phyloP scores from a whole-genome alignment of 2,329 filamentous ascomycete genomes.

The Colletotrichum magnum region DNA sequence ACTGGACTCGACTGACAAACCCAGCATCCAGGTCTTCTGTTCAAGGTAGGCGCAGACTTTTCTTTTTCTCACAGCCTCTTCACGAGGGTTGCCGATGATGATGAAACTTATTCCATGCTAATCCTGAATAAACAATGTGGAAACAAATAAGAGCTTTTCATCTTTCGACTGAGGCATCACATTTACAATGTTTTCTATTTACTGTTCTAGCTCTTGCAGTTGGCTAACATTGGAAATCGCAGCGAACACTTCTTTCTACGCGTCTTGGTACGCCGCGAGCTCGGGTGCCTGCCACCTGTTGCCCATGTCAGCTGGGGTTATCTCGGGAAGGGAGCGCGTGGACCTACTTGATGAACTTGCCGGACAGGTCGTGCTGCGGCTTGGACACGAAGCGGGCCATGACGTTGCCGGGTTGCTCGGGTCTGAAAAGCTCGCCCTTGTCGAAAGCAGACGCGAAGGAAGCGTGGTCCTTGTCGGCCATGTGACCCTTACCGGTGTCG shows the following conservation, averaged over 20 bases:
- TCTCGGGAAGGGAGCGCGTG: too few species aligned
- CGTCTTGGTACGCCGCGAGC: constrained; percentile 66
- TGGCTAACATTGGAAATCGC: constrained; percentile 42
- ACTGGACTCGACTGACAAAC: constrained; percentile 9
- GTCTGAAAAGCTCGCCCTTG: constrained; percentile 80
- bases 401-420: constrained; percentile 87
- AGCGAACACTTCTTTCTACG: constrained; percentile 33
- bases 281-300: constrained; percentile 67
- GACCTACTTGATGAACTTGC: constrained; percentile 79
- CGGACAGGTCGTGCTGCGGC: constrained; percentile 77
- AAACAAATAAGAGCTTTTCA: constrained; percentile 83
- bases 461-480: constrained; percentile 71
- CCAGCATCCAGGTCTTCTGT: background rate
- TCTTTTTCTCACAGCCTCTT: constrained; percentile 41
- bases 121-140: constrained; percentile 78
- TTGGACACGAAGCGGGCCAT: constrained; percentile 83
- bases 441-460: constrained; percentile 79
- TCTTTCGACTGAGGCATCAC: constrained; percentile 79
- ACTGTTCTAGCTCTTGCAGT: constrained; percentile 41
- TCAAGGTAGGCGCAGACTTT: constrained; percentile 47
- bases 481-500: constrained; percentile 66
- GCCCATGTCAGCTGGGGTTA: constrained; percentile 45
- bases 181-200: constrained; percentile 49
- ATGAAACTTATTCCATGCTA: constrained; percentile 82
- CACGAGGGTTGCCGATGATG: constrained; percentile 68